These are phyloP conservation scores for Raddia guianensis DNA, from an alignment of 176 grass and related monocot species.

Conservation along the genomic window DNA sequence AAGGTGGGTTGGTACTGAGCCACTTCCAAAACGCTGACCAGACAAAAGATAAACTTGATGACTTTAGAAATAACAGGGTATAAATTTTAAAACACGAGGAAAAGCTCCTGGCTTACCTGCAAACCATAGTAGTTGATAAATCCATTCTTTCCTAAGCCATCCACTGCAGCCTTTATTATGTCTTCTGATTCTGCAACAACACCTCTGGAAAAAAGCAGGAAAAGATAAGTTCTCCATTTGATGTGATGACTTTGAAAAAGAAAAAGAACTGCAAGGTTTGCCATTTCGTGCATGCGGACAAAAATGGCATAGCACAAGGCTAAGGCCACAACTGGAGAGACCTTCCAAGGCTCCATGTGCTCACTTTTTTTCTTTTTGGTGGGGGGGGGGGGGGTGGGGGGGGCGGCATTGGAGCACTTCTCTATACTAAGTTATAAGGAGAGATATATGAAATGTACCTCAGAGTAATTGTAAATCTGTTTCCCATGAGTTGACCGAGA, in stretches of 20 bases:
- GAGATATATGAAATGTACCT: slow-evolving; percentile 54
- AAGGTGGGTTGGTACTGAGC: slow-evolving; percentile 92
- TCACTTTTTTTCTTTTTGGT: neutral
- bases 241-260: slow-evolving; percentile 32
- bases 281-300: slow-evolving; percentile 13
- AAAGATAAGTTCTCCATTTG: slow-evolving; percentile 42
- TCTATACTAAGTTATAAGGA: neutral
- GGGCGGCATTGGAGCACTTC: neutral
- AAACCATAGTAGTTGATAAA: slow-evolving; percentile 99
- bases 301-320: slow-evolving; percentile 9
- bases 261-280: slow-evolving; percentile 13
- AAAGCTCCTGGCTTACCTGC: slow-evolving; percentile 51
- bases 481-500: slow-evolving; percentile 89
- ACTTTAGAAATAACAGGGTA: slow-evolving; percentile 28
- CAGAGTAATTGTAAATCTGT: slow-evolving; percentile 89
- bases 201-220: slow-evolving; percentile 54
- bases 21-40: slow-evolving; percentile 91
- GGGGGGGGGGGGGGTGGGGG: too few species aligned
- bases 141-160: slow-evolving; percentile 77
- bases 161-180: slow-evolving; percentile 67
- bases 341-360: neutral
- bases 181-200: slow-evolving; percentile 81
- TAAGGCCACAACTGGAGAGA: slow-evolving; percentile 13
- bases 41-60: slow-evolving; percentile 43
- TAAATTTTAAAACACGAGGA: slow-evolving; percentile 21